phyloP scores from a whole-genome alignment of 768 basidiomycete genomes.

The Hypsizygus marmoreus region DNA sequence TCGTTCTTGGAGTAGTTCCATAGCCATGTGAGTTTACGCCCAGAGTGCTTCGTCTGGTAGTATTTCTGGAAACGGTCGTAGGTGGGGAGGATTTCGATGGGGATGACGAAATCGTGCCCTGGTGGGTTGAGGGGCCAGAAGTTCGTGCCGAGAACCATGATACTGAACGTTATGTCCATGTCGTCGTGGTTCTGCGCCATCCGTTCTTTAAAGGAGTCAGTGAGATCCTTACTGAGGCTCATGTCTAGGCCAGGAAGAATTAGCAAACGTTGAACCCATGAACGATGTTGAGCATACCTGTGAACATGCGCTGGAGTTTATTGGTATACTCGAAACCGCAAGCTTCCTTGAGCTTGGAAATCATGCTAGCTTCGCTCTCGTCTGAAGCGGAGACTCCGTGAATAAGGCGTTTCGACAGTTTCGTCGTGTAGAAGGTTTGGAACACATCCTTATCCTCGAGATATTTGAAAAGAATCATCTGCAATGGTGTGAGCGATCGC shows the following conservation, averaged over 20 bases:
- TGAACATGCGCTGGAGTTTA: slow-evolving; percentile 99
- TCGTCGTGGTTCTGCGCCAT: slow-evolving; percentile 89
- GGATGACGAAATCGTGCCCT: slow-evolving; percentile 86
- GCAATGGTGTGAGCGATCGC: slow-evolving; percentile 24
- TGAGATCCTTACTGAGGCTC: slow-evolving; percentile 94
- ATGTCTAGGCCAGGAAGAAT: slow-evolving; percentile 63
- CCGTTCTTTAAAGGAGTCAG: slow-evolving; percentile 95
- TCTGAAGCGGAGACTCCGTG: slow-evolving; percentile 93
- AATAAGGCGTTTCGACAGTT: slow-evolving; percentile 93
- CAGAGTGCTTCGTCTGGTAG: slow-evolving; percentile 93
- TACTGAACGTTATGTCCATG: slow-evolving; percentile 88
- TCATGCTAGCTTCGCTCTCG: slow-evolving; percentile 98
- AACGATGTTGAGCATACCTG: slow-evolving; percentile 54
- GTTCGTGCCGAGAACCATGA: slow-evolving; percentile 95
- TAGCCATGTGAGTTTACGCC: slow-evolving; percentile 95
- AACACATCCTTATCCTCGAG: slow-evolving; percentile 99
- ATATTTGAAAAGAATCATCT: slow-evolving; percentile 99
- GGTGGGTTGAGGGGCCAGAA: slow-evolving; percentile 95
- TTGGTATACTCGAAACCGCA: slow-evolving; percentile 99
- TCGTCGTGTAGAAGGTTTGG: slow-evolving; percentile 98
- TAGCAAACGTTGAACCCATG: neutral
- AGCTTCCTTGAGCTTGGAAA: slow-evolving; percentile 96
- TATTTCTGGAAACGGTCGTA: slow-evolving; percentile 94
- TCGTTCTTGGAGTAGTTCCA: slow-evolving; percentile 99
- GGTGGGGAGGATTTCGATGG: slow-evolving; percentile 81